Percentiles rank a stretch among this genome's conserved stretches.
Conservation (phyloP, 306 rosid species). For the Aeschynomene evenia region DNA sequence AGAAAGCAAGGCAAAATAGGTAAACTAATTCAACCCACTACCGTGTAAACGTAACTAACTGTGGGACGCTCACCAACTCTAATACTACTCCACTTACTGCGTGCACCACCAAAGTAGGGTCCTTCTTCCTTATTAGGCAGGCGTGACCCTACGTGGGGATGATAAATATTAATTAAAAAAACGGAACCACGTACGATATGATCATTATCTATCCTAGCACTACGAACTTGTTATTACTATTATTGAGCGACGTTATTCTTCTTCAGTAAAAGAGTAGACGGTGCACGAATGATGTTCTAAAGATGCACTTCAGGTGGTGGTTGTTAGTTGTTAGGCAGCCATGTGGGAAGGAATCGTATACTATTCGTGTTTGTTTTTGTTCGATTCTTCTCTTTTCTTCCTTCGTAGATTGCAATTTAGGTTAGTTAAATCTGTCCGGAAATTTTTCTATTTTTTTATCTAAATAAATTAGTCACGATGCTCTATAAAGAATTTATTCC, state of each 20-base stretch:
- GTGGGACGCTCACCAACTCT: slow-evolving; percentile 21
- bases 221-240: not conserved
- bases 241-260: not conserved
- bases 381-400: not conserved
- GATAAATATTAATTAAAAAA: not conserved
- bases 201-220: not conserved
- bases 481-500: not conserved
- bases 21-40: slow-evolving; percentile 35
- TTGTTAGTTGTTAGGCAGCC: slow-evolving; percentile 22
- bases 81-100: slow-evolving; percentile 12
- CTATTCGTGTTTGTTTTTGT: not conserved
- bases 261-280: too few species aligned
- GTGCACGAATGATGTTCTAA: not conserved
- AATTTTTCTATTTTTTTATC: not conserved
- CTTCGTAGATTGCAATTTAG: not conserved
- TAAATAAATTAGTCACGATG: not conserved
- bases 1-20: not conserved
- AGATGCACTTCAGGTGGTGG: slow-evolving; percentile 25
- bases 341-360: slow-evolving; percentile 22
- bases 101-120: slow-evolving; percentile 8
- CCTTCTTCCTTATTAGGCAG: not conserved
- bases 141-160: not conserved
- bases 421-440: slow-evolving; percentile 1
- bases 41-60: not conserved
- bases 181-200: not conserved